phyloP scores from a whole-genome alignment of 2,329 filamentous ascomycete genomes.

The Fusarium lyarnte region DNA sequence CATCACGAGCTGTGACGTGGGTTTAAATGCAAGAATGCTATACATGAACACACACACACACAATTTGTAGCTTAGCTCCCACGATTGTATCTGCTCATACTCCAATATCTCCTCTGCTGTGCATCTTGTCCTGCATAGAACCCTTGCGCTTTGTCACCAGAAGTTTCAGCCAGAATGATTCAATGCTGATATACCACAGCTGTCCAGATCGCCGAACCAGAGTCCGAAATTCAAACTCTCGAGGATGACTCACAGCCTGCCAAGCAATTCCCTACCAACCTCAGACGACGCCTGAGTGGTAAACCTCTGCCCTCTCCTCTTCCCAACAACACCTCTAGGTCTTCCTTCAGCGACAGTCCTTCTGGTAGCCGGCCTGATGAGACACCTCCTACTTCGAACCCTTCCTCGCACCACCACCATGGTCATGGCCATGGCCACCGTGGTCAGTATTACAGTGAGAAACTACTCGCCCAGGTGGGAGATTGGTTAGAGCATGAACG shows the following conservation, averaged over 20 bases:
- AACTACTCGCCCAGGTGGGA: slow-evolving; percentile 76
- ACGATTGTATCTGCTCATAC: slow-evolving; percentile 1
- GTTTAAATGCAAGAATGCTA: neutral
- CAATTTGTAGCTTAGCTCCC: neutral
- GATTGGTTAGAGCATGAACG: slow-evolving; percentile 88
- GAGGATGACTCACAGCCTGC: slow-evolving; percentile 47
- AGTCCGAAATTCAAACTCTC: slow-evolving; percentile 43
- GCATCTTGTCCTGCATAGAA: neutral
- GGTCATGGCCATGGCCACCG: slow-evolving; percentile 37
- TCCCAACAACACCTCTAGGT: slow-evolving; percentile 53
- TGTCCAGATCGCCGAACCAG: slow-evolving; percentile 68
- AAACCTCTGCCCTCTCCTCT: slow-evolving; percentile 43
- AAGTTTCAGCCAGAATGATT: neutral
- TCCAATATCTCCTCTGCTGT: neutral
- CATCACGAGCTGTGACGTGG: neutral
- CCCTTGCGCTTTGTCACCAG: neutral
- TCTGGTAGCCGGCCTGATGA: slow-evolving; percentile 45
- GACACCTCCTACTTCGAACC: slow-evolving; percentile 27
- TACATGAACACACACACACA: neutral
- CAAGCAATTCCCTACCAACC: slow-evolving; percentile 48
- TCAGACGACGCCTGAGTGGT: slow-evolving; percentile 48
- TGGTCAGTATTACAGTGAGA: slow-evolving; percentile 58
- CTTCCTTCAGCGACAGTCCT: slow-evolving; percentile 53
- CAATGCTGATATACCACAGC: slow-evolving; percentile 49
- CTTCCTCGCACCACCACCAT: slow-evolving; percentile 40